These are phyloP conservation scores for Phlegmacium glaucopus DNA, from an alignment of 768 basidiomycete genomes.

Conservation along the genomic window DNA sequence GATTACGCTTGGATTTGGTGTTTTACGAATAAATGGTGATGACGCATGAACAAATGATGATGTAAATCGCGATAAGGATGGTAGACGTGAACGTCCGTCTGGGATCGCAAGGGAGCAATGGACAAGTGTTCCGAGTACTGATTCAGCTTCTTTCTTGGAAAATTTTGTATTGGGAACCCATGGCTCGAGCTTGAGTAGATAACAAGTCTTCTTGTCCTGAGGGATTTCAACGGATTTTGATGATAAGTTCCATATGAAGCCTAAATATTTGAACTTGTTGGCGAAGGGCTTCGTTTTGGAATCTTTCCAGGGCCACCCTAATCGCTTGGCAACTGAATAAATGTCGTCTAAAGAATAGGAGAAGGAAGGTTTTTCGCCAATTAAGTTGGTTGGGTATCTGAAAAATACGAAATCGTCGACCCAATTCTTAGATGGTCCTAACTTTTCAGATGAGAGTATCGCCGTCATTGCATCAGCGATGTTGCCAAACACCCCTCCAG, in stretches of 20 bases:
- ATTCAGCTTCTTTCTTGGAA: slow-evolving; percentile 19
- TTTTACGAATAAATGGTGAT: slow-evolving; percentile 10
- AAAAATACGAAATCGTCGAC: slow-evolving; percentile 35
- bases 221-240: slow-evolving; percentile 28
- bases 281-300: slow-evolving; percentile 26
- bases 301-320: slow-evolving; percentile 35
- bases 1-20: slow-evolving; percentile 10
- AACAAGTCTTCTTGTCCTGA: slow-evolving; percentile 24
- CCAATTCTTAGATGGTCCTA: slow-evolving; percentile 28
- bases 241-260: slow-evolving; percentile 33
- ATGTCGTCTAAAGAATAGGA: slow-evolving; percentile 20
- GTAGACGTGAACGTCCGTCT: slow-evolving; percentile 25
- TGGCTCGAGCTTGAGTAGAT: slow-evolving; percentile 18
- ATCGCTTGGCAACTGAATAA: slow-evolving; percentile 13
- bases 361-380: slow-evolving; percentile 1
- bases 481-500: slow-evolving; percentile 26
- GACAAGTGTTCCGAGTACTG: slow-evolving; percentile 30
- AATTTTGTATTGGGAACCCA: slow-evolving; percentile 14
- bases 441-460: slow-evolving; percentile 12
- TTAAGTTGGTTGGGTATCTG: slow-evolving; percentile 8
- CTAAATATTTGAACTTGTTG: slow-evolving; percentile 28
- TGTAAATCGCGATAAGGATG: slow-evolving; percentile 25
- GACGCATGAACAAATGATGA: slow-evolving; percentile 16
- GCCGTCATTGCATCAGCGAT: slow-evolving; percentile 27
- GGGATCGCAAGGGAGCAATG: slow-evolving; percentile 31